Base-by-base conservation (phyloP, 257 asterid genomes). In the Eucommia ulmoides region DNA sequence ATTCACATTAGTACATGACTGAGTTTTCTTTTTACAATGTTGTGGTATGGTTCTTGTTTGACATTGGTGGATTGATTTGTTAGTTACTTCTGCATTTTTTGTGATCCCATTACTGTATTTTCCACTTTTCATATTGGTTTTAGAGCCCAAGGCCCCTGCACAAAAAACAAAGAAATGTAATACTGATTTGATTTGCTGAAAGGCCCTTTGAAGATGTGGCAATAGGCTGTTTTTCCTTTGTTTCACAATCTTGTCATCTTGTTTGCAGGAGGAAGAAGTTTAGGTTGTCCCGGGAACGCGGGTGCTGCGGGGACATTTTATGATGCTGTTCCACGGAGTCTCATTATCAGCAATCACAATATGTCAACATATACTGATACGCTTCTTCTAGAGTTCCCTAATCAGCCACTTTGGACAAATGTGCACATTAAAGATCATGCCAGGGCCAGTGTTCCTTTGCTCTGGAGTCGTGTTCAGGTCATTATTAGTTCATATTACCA, bases 391-490 rank as follows among this genome's bases (percentile, higher is more conserved):
- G 93, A 77, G 41, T 86, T 83, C 57, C 96, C 96, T 15, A 82
- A 78, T 75, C 93, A 80, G 66, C 94, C 94, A 62, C 84, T 80
- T 22, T 86, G 93, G 96, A 80, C 94, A 51, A 83, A 86, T 64
- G 80, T 86, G 61, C 76, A 86, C 62, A 71, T 86, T 51, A 64
- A 68, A 60, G 71, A 80, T 55, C 52, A 57, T 72, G 96, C 96
- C 45, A 77, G 78, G 35, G 94, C 94, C 19, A 55, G 72, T 56
- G 82, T 83, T 74, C 96, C 96, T 53, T 58, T 76, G 45, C 78
- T 75, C 48, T 86, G 96, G 96, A 86, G 96, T 60, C 93, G 89
- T 70, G 77, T 76, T 53, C 96, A 86, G 96, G 96, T 85, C 24
- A 63, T 52, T 68, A 35, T 65, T 48, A 33, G 41, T 60, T 51